Evolutionary conservation across 1,284 basidiomycete species (phyloP).

Genomic region (Neotropicomus parvogracilis): DNA sequence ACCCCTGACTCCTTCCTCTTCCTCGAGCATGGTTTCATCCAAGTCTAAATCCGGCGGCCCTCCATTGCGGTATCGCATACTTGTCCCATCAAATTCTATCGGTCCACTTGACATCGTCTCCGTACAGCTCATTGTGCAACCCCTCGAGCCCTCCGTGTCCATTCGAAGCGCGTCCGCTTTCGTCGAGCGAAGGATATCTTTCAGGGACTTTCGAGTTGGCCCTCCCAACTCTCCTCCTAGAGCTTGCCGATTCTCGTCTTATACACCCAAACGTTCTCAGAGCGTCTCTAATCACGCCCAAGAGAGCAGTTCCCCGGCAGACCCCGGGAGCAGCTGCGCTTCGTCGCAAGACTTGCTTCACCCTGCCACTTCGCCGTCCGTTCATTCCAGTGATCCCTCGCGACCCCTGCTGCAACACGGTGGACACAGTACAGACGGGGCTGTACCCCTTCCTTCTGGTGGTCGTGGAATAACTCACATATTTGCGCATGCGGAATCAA

Average conservation of each 20-base stretch:
- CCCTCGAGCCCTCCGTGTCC: slow-evolving; percentile 44
- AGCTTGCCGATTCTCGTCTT: slow-evolving; percentile 21
- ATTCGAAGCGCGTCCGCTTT: slow-evolving; percentile 53
- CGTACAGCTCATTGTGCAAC: slow-evolving; percentile 48
- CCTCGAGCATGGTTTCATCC: slow-evolving; percentile 37
- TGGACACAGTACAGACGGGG: slow-evolving; percentile 17
- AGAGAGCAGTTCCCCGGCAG: slow-evolving; percentile 10
- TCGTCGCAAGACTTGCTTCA: slow-evolving; percentile 30
- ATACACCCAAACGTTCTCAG: slow-evolving; percentile 22
- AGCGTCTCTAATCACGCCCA: slow-evolving; percentile 11
- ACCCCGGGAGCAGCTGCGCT: slow-evolving; percentile 8
- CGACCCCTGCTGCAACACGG: slow-evolving; percentile 29
- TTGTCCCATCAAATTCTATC: slow-evolving; percentile 44
- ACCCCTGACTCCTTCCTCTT: slow-evolving; percentile 31
- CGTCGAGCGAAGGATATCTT: slow-evolving; percentile 54
- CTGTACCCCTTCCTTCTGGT: slow-evolving; percentile 15
- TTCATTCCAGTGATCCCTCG: slow-evolving; percentile 38
- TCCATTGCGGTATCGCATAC: slow-evolving; percentile 47
- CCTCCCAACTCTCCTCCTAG: slow-evolving; percentile 23
- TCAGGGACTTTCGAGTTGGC: slow-evolving; percentile 38
- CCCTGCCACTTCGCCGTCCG: slow-evolving; percentile 34
- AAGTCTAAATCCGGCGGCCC: slow-evolving; percentile 46
- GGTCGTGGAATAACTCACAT: slow-evolving; percentile 45
- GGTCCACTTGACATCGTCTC: slow-evolving; percentile 58
- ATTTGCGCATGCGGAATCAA: slow-evolving; percentile 56